Base-by-base conservation (phyloP, 176 grass and related monocot species). In the Chrysopogon serrulatus region DNA sequence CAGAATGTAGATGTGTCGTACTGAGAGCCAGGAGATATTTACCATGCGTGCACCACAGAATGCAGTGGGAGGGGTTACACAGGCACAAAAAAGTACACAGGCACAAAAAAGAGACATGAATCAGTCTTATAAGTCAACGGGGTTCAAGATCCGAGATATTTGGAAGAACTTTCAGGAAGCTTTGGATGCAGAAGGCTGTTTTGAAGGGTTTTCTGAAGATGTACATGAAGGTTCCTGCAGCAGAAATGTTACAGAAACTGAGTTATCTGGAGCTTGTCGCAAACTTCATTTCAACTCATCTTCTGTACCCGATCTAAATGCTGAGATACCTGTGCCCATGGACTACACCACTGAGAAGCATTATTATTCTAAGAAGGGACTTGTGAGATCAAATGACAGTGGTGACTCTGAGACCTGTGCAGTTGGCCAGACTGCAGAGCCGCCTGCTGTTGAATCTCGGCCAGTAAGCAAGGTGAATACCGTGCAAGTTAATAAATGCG, bases 1-100 rank as follows among this genome's bases (percentile, higher is more conserved):
- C 97, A 11, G 97, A 96, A 88, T 91, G 91, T 28, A 96, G 91
- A 70, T 99, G n/a, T n/a, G 97, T 85, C 90, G 88, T 79, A 99
- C 97, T n/a, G 78, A 70, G 60, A 99, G 91, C 71, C 89, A 83
- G 63, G 97, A 99, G 78, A 57, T 99, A 67, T 74, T 79, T 68
- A 27, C 80, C 37, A 90, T 88, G 42, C 65, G 69, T 71, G 77
- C 49, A 27, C 82, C 53, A n/a, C 85, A 84, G 63, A 84, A 86
- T 82, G 68, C 70, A 44, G 73, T 7, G 18, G 81, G 71, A 85
- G 42, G 72, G 83, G 66, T n/a, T n/a, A n/a, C n/a, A n/a, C n/a
- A n/a, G n/a, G n/a, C n/a, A n/a, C n/a, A n/a, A n/a, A n/a, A n/a
- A n/a, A n/a, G 78, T 64, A 71, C 82, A 65, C 88, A 71, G 33